Conservation (phyloP, 129 eudicot genomes). For the Flaveria ramosissima region DNA sequence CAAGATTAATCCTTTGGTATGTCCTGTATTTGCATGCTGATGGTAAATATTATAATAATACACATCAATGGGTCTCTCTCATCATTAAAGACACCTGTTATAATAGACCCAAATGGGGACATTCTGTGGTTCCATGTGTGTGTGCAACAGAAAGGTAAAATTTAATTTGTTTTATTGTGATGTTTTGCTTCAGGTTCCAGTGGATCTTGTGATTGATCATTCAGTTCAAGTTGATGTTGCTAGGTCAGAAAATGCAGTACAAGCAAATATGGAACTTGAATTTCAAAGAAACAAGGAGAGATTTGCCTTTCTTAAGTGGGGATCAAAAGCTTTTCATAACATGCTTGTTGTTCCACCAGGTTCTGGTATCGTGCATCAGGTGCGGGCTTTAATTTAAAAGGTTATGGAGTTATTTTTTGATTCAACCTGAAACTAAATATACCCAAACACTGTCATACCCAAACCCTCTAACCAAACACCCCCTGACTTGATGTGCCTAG, state of each 20-base stretch:
- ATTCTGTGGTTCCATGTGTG: not conserved
- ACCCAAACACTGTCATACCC: not conserved
- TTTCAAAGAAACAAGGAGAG: conserved; percentile 90
- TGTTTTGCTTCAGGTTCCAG: conserved; percentile 75
- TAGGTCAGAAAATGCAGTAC: conserved; percentile 90
- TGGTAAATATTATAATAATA: not conserved
- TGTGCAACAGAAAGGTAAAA: not conserved
- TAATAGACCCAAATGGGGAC: not conserved
- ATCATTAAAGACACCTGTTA: not conserved
- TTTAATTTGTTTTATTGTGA: not conserved
- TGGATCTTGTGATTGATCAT: conserved; percentile 95
- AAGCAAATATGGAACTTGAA: conserved; percentile 89
- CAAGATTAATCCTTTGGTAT: conserved; percentile 96
- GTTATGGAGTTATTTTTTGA: not conserved
- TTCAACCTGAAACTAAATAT: not conserved
- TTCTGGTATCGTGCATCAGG: conserved; percentile 99
- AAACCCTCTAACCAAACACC: conserved; percentile 4
- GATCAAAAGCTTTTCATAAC: conserved; percentile 87
- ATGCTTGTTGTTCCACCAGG: conserved; percentile 99
- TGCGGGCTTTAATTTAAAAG: conserved; percentile 19
- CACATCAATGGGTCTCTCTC: not conserved
- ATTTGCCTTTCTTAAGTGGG: conserved; percentile 94
- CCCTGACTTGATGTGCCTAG: conserved; percentile 6
- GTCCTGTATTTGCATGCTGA: conserved; percentile 23
- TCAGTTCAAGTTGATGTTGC: conserved; percentile 97